Percentiles rank a stretch among this genome's conserved stretches.
phyloP scores from a whole-genome alignment of 2,329 filamentous ascomycete species.

The Fusarium sp. region DNA sequence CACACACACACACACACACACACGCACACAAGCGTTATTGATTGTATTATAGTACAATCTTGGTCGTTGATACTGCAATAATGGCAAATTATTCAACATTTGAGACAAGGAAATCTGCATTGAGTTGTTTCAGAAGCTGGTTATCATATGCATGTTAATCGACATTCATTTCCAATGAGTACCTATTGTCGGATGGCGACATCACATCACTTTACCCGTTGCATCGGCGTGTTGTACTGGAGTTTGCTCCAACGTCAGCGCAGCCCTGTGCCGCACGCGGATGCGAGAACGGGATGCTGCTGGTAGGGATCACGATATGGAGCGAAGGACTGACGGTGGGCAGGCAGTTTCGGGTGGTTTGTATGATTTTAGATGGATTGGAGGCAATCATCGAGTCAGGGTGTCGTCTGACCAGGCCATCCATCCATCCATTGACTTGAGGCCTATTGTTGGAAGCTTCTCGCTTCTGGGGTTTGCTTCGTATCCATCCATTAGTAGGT shows the following conservation, averaged over 20 bases:
- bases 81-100: slow-evolving; percentile 16
- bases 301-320: slow-evolving; percentile 42
- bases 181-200: slow-evolving; percentile 14
- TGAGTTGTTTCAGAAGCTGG: slow-evolving; percentile 14
- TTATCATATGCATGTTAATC: slow-evolving; percentile 17
- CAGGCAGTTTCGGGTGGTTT: slow-evolving; percentile 18
- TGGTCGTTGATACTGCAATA: slow-evolving; percentile 1
- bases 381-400: slow-evolving; percentile 36
- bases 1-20: not conserved
- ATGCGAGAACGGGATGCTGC: slow-evolving; percentile 27
- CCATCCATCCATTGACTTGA: slow-evolving; percentile 12
- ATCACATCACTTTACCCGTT: slow-evolving; percentile 18
- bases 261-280: slow-evolving; percentile 35
- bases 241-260: slow-evolving; percentile 26
- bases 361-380: slow-evolving; percentile 14
- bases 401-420: slow-evolving; percentile 20
- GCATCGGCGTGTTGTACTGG: slow-evolving; percentile 14
- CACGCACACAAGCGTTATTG: slow-evolving; percentile 5
- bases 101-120: slow-evolving; percentile 7
- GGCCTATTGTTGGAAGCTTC: slow-evolving; percentile 23
- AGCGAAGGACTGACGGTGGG: not conserved
- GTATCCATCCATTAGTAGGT: slow-evolving; percentile 26
- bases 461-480: slow-evolving; percentile 43
- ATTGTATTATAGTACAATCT: slow-evolving; percentile 1
- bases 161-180: not conserved